Evolutionary conservation across 345 rosid species (phyloP).

Genomic region (Aethionema arabicum): DNA sequence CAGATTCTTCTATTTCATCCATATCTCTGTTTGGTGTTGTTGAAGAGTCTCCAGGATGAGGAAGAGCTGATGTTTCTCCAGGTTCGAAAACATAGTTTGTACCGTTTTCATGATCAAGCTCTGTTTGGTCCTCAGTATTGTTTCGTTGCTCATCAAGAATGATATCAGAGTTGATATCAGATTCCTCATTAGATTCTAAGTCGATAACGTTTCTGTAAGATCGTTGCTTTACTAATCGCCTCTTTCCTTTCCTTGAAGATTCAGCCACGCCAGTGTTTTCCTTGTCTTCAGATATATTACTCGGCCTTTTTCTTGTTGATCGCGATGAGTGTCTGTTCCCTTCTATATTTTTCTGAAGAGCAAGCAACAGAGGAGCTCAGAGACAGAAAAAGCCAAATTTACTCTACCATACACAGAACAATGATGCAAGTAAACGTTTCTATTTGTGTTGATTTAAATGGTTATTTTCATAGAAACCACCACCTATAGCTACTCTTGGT

Average conservation of each 20-base stretch:
- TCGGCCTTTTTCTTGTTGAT: slow-evolving; percentile 26
- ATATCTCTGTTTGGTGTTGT: slow-evolving; percentile 30
- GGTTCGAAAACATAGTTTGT: slow-evolving; percentile 26
- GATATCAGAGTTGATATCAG: slow-evolving; percentile 17
- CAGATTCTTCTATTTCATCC: slow-evolving; percentile 47
- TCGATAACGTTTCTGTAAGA: slow-evolving; percentile 34
- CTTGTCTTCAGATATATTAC: slow-evolving; percentile 24
- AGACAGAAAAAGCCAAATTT: background rate
- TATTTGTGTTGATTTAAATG: background rate
- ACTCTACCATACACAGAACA: background rate
- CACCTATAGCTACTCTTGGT: slow-evolving; percentile 15
- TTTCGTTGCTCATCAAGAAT: slow-evolving; percentile 13
- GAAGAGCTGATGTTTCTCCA: slow-evolving; percentile 44
- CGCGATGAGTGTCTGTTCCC: slow-evolving; percentile 23
- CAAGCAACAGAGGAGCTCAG: background rate
- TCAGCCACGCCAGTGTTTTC: slow-evolving; percentile 38
- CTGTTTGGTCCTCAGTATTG: slow-evolving; percentile 28
- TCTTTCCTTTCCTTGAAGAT: slow-evolving; percentile 47
- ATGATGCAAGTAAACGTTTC: slow-evolving; percentile 5
- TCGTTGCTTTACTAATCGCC: slow-evolving; percentile 46
- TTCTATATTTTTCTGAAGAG: slow-evolving; percentile 24
- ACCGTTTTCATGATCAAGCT: slow-evolving; percentile 23
- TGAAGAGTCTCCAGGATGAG: slow-evolving; percentile 22
- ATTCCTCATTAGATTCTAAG: slow-evolving; percentile 50
- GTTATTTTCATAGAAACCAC: slow-evolving; percentile 20